Evolutionary conservation across 192 early-diverging fungal species (phyloP), one percentile per base, ranked within the genome.

Genomic region (Linnemannia elongata): DNA sequence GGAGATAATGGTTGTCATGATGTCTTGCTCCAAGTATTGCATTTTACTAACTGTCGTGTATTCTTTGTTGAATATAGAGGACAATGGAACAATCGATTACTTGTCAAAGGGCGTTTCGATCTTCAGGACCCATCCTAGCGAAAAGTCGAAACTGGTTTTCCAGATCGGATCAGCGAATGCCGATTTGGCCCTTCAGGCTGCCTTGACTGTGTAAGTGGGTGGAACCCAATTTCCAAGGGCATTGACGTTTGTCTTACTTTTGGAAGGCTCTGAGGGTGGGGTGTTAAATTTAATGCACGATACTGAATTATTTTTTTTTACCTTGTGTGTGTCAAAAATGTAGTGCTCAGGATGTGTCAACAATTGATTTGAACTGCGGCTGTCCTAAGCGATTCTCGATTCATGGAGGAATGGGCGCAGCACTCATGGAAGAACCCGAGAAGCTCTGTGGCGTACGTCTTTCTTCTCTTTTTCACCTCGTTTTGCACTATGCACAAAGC

Each of bases 371-470:
- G 70, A 99, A 99, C 90, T 99, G 98, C 88, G 98, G 98, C 5
- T 99, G 98, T 81, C 98, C 98, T 0, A 99, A 98, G 81, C 93
- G 94, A 80, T 99, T 99, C 79, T 99, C 98, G 13, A 87, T 98
- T 22, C 94, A 96, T 49, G 96, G 94, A 35, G 96, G 97, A 42
- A 99, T 99, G 98, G 98, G 98, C 24, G 96, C 97, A 15, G 97
- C 96, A 9, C 89, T 99, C 55, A 88, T 99, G 74, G 89, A 93
- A 20, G 91, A 97, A 52, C 98, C 97, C 9, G 97, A 98, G 60
- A 91, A 92, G 39, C 90, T 99, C 44, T 93, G 93, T 79, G 90
- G 91, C 1, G 93, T 96, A 85, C 76, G 84, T 71, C 54, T 27
- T 15, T 57, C n/a, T 10, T 8, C 55, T 57, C 15, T 20, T 8